Conservation (phyloP, 2,329 filamentous ascomycete species). For the Phialocephala sp. region DNA sequence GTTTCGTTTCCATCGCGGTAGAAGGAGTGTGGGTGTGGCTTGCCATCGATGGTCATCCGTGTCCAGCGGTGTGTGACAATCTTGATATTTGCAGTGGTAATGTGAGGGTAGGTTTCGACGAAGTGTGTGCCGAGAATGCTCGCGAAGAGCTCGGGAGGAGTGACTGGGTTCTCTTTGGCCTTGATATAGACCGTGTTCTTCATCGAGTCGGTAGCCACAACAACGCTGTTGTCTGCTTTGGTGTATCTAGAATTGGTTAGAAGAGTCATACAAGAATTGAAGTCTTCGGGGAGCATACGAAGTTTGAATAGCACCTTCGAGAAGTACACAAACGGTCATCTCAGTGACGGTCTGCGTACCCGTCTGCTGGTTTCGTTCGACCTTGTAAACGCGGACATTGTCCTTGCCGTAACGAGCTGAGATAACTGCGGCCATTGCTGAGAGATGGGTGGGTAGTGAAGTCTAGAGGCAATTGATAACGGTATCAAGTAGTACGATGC, state of each 20-base stretch:
- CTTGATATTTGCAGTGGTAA: slow-evolving; percentile 81
- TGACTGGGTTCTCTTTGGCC: slow-evolving; percentile 91
- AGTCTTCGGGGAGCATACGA: slow-evolving; percentile 59
- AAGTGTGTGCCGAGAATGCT: slow-evolving; percentile 87
- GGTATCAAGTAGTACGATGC: not conserved
- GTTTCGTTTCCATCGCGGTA: slow-evolving; percentile 88
- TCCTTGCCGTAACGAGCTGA: slow-evolving; percentile 88
- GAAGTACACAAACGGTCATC: slow-evolving; percentile 91
- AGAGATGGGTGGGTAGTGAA: not conserved
- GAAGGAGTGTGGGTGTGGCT: slow-evolving; percentile 95
- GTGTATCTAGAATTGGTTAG: slow-evolving; percentile 72
- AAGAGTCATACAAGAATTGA: slow-evolving; percentile 18
- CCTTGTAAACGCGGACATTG: slow-evolving; percentile 98
- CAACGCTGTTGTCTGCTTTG: slow-evolving; percentile 87
- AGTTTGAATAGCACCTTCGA: slow-evolving; percentile 89
- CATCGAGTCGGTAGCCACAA: slow-evolving; percentile 96
- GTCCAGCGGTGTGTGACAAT: slow-evolving; percentile 90
- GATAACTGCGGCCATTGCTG: slow-evolving; percentile 25
- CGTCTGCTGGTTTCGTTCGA: slow-evolving; percentile 77
- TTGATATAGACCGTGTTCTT: slow-evolving; percentile 98
- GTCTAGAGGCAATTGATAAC: slow-evolving; percentile 2
- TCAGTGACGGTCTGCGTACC: slow-evolving; percentile 87
- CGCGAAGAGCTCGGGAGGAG: slow-evolving; percentile 90
- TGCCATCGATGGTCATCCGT: slow-evolving; percentile 83
- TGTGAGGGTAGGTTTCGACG: slow-evolving; percentile 85